Evolutionary conservation across 2,329 filamentous ascomycete genomes (phyloP), one percentile per base, ranked within the genome.

Genomic region (Monilinia aucupariae): DNA sequence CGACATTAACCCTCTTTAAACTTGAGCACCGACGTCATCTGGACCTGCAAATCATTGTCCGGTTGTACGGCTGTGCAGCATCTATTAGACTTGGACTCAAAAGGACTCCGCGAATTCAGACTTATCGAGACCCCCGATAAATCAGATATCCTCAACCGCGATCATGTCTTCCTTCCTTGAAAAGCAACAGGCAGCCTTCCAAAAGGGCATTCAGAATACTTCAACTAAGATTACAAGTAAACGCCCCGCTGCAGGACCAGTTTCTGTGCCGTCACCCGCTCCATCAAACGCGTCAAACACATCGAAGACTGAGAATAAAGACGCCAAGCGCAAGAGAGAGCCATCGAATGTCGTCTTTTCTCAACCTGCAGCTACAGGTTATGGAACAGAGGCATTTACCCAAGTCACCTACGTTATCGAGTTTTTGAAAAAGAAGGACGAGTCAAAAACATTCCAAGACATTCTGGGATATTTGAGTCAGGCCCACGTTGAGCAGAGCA

Each of bases 371-470:
- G 86, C 88, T 71, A 90, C 86, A 20, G 88, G 87, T 72, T 90
- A 87, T 59, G 91, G 92, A 68, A 82, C 82, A 65, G 88, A 93
- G 75, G 86, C 94, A 74, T 87, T 91, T 79, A 96, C 92, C 15
- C 90, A 96, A 75, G 87, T 97, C 74, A 85, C 89, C 64, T 96
- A 92, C 77, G 91, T 91, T 25, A 87, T 96, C 74, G 86, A 92
- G 66, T 90, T 91, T 74, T 85, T 96, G 64, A 88, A 88, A 77
- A 87, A 87, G 73, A 86, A 88, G 73, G 84, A 84, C 64, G 78
- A 85, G 65, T 78, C 88, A 62, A 84, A 92, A 74, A 83, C 82
- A 43, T 89, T 96, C 64, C 79, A 83, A 55, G 88, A 93, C 67
- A 88, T 97, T 69, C 83, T 94, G 70, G 84, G 87, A 69, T 94